phyloP scores from a whole-genome alignment of 441 rosid genomes.

The Jatropha podagrica region DNA sequence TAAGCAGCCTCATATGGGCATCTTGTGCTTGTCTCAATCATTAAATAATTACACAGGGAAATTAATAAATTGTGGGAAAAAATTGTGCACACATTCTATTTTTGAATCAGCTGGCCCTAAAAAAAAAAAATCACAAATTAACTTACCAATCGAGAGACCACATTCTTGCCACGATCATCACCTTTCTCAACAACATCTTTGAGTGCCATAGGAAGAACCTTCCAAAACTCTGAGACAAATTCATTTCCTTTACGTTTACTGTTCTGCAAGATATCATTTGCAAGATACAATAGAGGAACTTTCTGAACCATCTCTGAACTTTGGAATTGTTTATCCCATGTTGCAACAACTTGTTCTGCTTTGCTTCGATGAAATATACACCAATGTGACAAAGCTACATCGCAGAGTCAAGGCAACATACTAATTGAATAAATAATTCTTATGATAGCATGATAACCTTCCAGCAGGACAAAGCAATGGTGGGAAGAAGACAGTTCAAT shows the following conservation, averaged over 20 bases:
- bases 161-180: slow-evolving; percentile 77
- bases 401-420: slow-evolving; percentile 37
- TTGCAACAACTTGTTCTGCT: slow-evolving; percentile 75
- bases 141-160: slow-evolving; percentile 78
- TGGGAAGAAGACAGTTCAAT: not conserved
- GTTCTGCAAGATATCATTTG: slow-evolving; percentile 92
- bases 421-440: not conserved
- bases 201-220: slow-evolving; percentile 82
- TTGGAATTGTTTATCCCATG: slow-evolving; percentile 94
- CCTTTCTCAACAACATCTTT: slow-evolving; percentile 70
- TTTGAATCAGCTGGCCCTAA: not conserved
- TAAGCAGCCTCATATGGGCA: not conserved
- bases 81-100: not conserved
- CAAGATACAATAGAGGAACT: slow-evolving; percentile 87
- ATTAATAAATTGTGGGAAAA: not conserved
- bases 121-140: not conserved
- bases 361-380: slow-evolving; percentile 87
- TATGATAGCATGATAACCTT: not conserved
- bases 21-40: not conserved
- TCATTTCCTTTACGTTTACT: slow-evolving; percentile 93
- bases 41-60: not conserved
- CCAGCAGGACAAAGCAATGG: not conserved
- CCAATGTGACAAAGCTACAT: slow-evolving; percentile 81
- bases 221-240: slow-evolving; percentile 90
- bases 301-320: slow-evolving; percentile 63